Base-by-base conservation (phyloP, 2,329 filamentous ascomycete genomes). In the Aspergillus fischeri region DNA sequence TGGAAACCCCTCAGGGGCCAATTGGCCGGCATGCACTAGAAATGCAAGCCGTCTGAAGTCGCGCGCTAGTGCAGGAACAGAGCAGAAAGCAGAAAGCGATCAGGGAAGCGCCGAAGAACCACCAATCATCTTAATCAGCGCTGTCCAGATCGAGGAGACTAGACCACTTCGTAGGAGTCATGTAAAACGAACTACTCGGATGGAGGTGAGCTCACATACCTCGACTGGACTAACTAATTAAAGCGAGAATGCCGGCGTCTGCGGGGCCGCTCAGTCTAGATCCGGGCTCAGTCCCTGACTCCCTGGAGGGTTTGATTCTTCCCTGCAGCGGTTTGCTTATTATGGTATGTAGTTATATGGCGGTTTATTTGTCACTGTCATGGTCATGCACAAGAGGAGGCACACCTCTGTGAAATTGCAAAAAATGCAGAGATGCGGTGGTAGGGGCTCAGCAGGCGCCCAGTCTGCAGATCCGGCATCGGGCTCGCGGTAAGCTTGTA, bases 11-110 rank as follows among this genome's bases (percentile, higher is more conserved):
- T 47, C 44, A 25, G n/a, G 44, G 42, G 44, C 44, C 44, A 47
- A 47, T 47, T 7, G 21, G 11, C 21, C 44, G 14, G 14, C 32
- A 17, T 38, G 32, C 10, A 27, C 11, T 14, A 20, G 21, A 24
- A 24, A 21, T 25, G 44, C 21, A 51, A 10, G 7, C 32, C 14
- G 14, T n/a, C 17, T 32, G n/a, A n/a, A 32, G 38, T 47, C 48
- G 57, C 28, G 41, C 49, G 41, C 62, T 65, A 63, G 58, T 62
- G 57, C 64, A 68, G 65, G 64, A 64, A 64, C 63, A 47, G 32
- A 21, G 17, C 42, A 20, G 41, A 50, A 28, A 51, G 21, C 32
- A 20, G 41, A 45, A 21, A 45, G 32, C 25, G 44, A 44, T 50
- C 44, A 41, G 20, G 42, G 38, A 49, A 49, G 52, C 51, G 55